Evolutionary conservation across 1,139 yeast species (phyloP), one percentile per base, ranked within the genome.

Genomic region (Spathaspora sp.): DNA sequence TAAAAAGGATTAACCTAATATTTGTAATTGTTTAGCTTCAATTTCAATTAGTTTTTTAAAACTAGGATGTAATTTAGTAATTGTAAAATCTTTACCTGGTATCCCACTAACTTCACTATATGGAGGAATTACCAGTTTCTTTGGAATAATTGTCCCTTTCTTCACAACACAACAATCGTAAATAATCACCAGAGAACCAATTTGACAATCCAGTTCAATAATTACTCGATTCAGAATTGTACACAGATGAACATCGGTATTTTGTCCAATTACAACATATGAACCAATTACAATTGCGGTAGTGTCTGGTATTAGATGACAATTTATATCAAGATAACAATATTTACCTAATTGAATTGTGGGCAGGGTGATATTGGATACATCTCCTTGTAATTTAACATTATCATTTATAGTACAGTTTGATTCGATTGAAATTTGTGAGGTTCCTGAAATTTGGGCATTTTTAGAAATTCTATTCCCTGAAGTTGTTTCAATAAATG

Each of bases 161-260:
- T 73, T 72, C 2, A 86, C 67, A 9, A 80, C 58, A 36, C 83
- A 84, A 54, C 88, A 81, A 55, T 85, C 90, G 52, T 82, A 80
- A 27, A 86, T 65, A n/a, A 82, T 72, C 5, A 78, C 67, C 44
- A 73, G 65, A 48, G 72, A 68, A 8, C 78, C 70, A 20, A 79
- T 51, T 0, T 48, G 43, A 48, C 80, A 75, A 36, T 67, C 52
- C 0, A 56, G 52, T 24, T 78, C 90, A 4, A 86, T 67, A 8
- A 68, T 52, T 26, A 86, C 86, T 44, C 86, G 61, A 49, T 70
- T 74, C 0, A 91, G 93, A 11, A 86, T 73, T 40, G 65, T 69
- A 2, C 78, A 79, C 63, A 76, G 73, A 17, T 69, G 62, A 1
- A 84, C 56, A 4, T 45, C 49, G 7, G 78, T 56, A 38, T 66